A percentile compares a stretch with the other conserved stretches of the same genome.
These are phyloP conservation scores for Beauveria sp. DNA, from an alignment of 2,329 filamentous ascomycete species.

Conservation along the genomic window DNA sequence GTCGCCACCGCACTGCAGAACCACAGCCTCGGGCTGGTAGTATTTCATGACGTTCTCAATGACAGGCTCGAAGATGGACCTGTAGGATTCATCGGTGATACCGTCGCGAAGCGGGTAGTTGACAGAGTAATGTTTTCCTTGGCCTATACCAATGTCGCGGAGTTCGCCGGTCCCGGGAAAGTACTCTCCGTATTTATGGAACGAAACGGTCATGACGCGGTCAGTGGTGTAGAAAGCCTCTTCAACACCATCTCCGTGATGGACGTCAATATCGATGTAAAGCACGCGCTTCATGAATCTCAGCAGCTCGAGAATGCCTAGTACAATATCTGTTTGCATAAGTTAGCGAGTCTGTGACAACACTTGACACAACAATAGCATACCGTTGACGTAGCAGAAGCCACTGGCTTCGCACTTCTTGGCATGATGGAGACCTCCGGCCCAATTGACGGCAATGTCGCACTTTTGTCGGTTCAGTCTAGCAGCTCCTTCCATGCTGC, in stretches of 20 bases:
- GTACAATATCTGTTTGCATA: slow-evolving; percentile 68
- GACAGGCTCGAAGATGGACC: slow-evolving; percentile 84
- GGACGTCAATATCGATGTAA: slow-evolving; percentile 94
- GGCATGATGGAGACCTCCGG: slow-evolving; percentile 90
- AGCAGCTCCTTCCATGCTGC: slow-evolving; percentile 86
- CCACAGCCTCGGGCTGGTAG: slow-evolving; percentile 85
- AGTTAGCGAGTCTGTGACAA: slow-evolving; percentile 7
- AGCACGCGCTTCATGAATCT: slow-evolving; percentile 90
- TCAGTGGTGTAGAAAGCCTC: slow-evolving; percentile 91
- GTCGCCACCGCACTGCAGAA: slow-evolving; percentile 93
- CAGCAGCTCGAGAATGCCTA: slow-evolving; percentile 86
- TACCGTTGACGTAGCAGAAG: slow-evolving; percentile 97
- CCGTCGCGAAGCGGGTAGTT: slow-evolving; percentile 90
- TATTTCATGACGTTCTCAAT: slow-evolving; percentile 79
- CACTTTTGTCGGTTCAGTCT: slow-evolving; percentile 86
- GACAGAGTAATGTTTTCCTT: slow-evolving; percentile 81
- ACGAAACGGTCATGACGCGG: slow-evolving; percentile 85
- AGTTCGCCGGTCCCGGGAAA: slow-evolving; percentile 89
- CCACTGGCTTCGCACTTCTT: slow-evolving; percentile 95
- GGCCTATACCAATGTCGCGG: slow-evolving; percentile 76
- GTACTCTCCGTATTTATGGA: slow-evolving; percentile 96
- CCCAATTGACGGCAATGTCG: slow-evolving; percentile 98
- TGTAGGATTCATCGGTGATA: slow-evolving; percentile 84
- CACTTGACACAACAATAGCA: slow-evolving; percentile 21
- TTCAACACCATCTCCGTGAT: slow-evolving; percentile 88